Evolutionary conservation across 208 protist genomes (phyloP), one percentile per base, ranked within the genome.

Genomic region (Wallacemonas rigidus): DNA sequence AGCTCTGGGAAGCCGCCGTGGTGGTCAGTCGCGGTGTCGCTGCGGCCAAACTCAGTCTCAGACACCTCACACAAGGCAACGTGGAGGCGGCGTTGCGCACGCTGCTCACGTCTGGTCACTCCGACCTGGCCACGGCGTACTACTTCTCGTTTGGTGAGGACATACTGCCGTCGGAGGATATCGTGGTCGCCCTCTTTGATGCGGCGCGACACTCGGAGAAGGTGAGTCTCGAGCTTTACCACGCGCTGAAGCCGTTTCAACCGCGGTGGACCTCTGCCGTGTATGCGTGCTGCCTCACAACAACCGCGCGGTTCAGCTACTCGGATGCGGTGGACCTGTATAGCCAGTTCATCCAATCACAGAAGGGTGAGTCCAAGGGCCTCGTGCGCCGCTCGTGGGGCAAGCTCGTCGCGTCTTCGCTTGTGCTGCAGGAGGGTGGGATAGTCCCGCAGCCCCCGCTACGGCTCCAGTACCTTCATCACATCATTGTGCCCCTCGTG

Each of bases 211-310:
- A 86, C 50, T 72, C 80, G 44, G 67, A 79, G 58, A 67, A 79
- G 56, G 71, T 75, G 0, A 89, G 78, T 48, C 58, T 88, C n/a
- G 74, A 80, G 36, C 78, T 95, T 8, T 91, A 85, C 45, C 60
- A 83, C 9, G 67, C 41, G 1, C 50, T 95, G 9, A 69, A 79
- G 36, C 77, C 80, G 0, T 92, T 92, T 72, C 60, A 83, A 61
- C 47, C 77, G 17, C 72, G 81, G 38, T 95, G 87, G 90, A 87
- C 79, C 9, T 70, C 81, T 2, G 72, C 80, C 1, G 79, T 88
- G 39, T 95, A 90, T 76, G 87, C 87, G 11, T 95, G 87, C 63
- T 92, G 87, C 50, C 79, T 95, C 51, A 92, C 90, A 17, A 81
- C 84, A 6, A 84, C 74, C 4, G 85, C 87, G 0, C 69, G 65